Conservation (phyloP, 225 moss, liverwort and hornwort genomes). For the Anthoceros angustus region DNA sequence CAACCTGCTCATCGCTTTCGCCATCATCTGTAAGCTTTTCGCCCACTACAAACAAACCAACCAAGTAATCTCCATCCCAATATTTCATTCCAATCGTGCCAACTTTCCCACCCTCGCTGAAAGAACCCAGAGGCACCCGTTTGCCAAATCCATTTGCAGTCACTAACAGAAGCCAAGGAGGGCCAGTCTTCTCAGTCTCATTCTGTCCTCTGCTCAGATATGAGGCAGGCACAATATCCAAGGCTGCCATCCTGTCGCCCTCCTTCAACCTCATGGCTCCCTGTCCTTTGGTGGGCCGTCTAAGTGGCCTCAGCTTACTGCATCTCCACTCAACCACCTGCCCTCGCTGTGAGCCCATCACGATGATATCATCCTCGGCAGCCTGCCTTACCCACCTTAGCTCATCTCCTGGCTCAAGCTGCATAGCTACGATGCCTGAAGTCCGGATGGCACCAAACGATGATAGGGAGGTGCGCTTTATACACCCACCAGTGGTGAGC, state of each 20-base stretch:
- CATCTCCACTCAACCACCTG: constrained; percentile 84
- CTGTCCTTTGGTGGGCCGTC: constrained; percentile 85
- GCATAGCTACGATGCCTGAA: constrained; percentile 94
- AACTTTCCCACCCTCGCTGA: constrained; percentile 61
- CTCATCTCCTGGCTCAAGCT: constrained; percentile 91
- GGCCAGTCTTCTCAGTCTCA: constrained; percentile 23
- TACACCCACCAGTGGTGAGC: constrained; percentile 76
- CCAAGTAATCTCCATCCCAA: constrained; percentile 22
- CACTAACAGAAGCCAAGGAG: constrained; percentile 75
- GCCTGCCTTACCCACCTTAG: constrained; percentile 91
- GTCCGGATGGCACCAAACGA: constrained; percentile 83
- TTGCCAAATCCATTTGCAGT: constrained; percentile 82
- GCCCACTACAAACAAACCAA: constrained; percentile 24
- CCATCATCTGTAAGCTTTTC: constrained; percentile 28
- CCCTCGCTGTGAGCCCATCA: constrained; percentile 71
- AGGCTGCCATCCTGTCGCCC: constrained; percentile 66
- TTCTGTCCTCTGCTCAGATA: constrained; percentile 36
- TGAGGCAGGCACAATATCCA: constrained; percentile 82
- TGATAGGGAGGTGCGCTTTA: constrained; percentile 85
- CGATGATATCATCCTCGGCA: constrained; percentile 80
- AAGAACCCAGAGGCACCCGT: constrained; percentile 71
- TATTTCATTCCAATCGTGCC: constrained; percentile 97
- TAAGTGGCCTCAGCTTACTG: constrained; percentile 74
- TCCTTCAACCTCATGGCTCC: constrained; percentile 76
- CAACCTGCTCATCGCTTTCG: constrained; percentile 75